Conservation (phyloP, 2,329 filamentous ascomycete species). For the Paracoccidioides lutzii region DNA sequence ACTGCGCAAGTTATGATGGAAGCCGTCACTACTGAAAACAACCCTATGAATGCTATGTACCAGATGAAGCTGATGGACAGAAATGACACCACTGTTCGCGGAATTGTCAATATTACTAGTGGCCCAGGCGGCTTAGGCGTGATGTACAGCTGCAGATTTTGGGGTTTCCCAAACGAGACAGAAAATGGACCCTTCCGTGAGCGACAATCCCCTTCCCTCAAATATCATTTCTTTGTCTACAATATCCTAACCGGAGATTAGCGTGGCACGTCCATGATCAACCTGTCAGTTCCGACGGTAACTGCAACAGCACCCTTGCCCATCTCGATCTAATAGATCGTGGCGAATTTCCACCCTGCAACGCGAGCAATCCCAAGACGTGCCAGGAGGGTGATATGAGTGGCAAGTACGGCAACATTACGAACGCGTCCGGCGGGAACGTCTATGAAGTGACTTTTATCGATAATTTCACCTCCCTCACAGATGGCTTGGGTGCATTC, state of each 20-base stretch:
- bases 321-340: slow-evolving; percentile 61
- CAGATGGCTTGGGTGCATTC: slow-evolving; percentile 31
- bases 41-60: slow-evolving; percentile 44
- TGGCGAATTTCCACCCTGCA: slow-evolving; percentile 49
- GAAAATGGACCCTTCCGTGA: slow-evolving; percentile 48
- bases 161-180: slow-evolving; percentile 40
- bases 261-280: slow-evolving; percentile 61
- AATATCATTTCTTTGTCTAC: background rate
- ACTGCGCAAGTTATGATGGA: slow-evolving; percentile 30
- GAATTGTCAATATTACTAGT: slow-evolving; percentile 38
- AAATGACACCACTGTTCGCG: slow-evolving; percentile 43
- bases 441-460: slow-evolving; percentile 26
- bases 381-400: slow-evolving; percentile 68
- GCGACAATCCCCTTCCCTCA: slow-evolving; percentile 16
- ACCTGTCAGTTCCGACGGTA: slow-evolving; percentile 52
- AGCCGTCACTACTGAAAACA: slow-evolving; percentile 42
- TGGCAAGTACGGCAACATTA: slow-evolving; percentile 58
- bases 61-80: slow-evolving; percentile 43
- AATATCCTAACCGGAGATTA: background rate
- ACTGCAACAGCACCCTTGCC: slow-evolving; percentile 54
- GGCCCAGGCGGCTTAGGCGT: slow-evolving; percentile 43
- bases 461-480: slow-evolving; percentile 39
- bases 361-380: slow-evolving; percentile 42
- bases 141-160: slow-evolving; percentile 43
- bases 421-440: slow-evolving; percentile 26